A percentile compares a stretch with the other conserved stretches of the same genome.
Evolutionary conservation across 2,329 filamentous ascomycete genomes (phyloP).

Genomic region (Colletotrichum sp.): DNA sequence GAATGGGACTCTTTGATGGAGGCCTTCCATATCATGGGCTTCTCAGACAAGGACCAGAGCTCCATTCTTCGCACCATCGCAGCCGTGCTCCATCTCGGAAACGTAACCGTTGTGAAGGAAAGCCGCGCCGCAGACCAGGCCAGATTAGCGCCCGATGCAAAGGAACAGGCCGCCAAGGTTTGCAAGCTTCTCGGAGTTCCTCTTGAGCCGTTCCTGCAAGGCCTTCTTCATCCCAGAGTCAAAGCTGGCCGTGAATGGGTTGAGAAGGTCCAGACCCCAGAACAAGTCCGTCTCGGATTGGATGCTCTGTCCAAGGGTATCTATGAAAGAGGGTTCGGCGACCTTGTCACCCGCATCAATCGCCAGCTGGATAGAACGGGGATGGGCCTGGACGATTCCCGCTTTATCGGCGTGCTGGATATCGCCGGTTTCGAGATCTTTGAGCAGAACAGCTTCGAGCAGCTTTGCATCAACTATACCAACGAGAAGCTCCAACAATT

Average conservation of each 20-base stretch:
- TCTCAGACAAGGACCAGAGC: constrained; percentile 82
- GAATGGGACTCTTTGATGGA: constrained; percentile 93
- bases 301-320: constrained; percentile 96
- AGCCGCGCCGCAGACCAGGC: constrained; percentile 92
- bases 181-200: constrained; percentile 86
- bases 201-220: constrained; percentile 84
- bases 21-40: constrained; percentile 93
- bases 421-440: constrained; percentile 99
- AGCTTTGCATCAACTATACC: constrained; percentile 99
- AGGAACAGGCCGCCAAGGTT: constrained; percentile 76
- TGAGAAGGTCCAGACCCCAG: constrained; percentile 96
- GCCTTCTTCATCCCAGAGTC: constrained; percentile 88
- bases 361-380: constrained; percentile 86
- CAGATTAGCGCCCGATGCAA: constrained; percentile 76
- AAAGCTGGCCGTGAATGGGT: constrained; percentile 98
- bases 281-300: constrained; percentile 88
- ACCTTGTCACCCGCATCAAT: constrained; percentile 92
- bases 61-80: constrained; percentile 88
- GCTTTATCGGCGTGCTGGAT: constrained; percentile 97
- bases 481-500: constrained; percentile 99
- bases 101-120: constrained; percentile 88
- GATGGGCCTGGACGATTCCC: constrained; percentile 80
- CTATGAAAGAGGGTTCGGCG: constrained; percentile 94
- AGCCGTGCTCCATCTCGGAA: constrained; percentile 91
- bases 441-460: constrained; percentile 97